Evolutionary conservation across 2,329 filamentous ascomycete genomes (phyloP), one percentile per base, ranked within the genome.

Genomic region (Dactylellina leptospora): DNA sequence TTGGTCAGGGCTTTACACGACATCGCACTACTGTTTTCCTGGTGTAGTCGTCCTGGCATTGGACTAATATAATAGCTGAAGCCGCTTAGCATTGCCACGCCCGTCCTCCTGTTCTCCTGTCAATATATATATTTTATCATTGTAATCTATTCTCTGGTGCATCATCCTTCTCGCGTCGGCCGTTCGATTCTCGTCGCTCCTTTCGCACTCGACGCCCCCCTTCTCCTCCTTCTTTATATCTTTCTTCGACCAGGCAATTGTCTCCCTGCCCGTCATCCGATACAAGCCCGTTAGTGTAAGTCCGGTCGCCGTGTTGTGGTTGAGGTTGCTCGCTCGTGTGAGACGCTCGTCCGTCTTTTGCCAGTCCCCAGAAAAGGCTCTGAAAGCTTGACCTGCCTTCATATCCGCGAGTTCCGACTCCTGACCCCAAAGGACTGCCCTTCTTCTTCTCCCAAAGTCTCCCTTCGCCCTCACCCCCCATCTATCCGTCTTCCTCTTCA

Each of bases 361-460:
- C 6, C 28, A 5, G 11, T 11, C 42, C 6, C 38, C 38, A 42
- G 33, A 45, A 58, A 23, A 58, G 25, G 13, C 54, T 58, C 38
- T 38, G 38, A 45, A 48, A 63, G 60, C 60, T 63, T 27, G 18
- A 53, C 45, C 48, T 55, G 40, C 60, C 38, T 22, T 63, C 59
- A 27, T 47, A 50, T 55, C 68, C 59, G 68, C 28, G 54, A 59
- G 59, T 64, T 64, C 53, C 68, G 68, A 53, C 68, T 72, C 68
- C 68, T 72, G 51, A 72, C 40, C 58, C n/a, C 40, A n/a, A 38
- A 20, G 64, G 42, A 50, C 28, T 38, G 3, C 16, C 16, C 16
- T 38, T 28, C 61, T 64, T 64, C 59, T 16, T 70, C 40, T 3
- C 40, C 33, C 33, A 10, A 38, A 38, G 10, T 44, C 20, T 44